Conservation (phyloP, 805 yeast species). For the Wickerhamiella sorbophila region DNA sequence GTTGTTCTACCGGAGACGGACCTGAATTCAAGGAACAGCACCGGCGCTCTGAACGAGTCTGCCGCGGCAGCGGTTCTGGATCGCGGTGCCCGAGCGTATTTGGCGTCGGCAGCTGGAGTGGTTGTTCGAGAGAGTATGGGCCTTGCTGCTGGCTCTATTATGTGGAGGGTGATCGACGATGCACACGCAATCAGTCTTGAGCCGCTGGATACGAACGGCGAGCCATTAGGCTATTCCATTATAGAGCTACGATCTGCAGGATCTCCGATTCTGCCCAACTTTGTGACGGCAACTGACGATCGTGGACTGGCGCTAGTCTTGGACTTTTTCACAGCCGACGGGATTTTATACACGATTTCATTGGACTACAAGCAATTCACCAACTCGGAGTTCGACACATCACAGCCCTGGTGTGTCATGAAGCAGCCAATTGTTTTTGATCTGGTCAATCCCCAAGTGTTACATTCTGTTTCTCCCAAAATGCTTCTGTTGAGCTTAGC, state of each 20-base stretch:
- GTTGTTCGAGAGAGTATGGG: constrained; percentile 1
- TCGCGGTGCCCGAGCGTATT: background rate
- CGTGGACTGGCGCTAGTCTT: constrained; percentile 5
- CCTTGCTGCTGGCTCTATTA: constrained; percentile 3
- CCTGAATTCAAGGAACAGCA: background rate
- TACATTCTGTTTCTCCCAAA: constrained; percentile 33
- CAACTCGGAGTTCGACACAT: constrained; percentile 16
- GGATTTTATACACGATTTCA: constrained; percentile 37
- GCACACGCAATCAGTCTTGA: constrained; percentile 16
- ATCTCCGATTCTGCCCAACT: constrained; percentile 22
- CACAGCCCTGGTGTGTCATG: constrained; percentile 43
- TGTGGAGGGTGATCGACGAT: constrained; percentile 5
- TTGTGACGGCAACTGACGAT: constrained; percentile 27
- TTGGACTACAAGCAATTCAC: constrained; percentile 34
- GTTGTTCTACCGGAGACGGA: constrained; percentile 5
- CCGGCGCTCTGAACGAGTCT: constrained; percentile 1
- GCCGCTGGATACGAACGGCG: constrained; percentile 24
- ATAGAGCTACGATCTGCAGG: constrained; percentile 31
- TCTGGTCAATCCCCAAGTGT: constrained; percentile 39
- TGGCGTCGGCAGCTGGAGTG: background rate
- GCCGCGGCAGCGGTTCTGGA: background rate
- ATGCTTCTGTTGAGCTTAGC: constrained; percentile 44
- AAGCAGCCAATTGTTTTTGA: constrained; percentile 55
- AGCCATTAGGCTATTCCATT: constrained; percentile 8
- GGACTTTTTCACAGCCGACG: constrained; percentile 35